Base-by-base conservation (phyloP, 176 grass and related monocot species). In the Guadua angustifolia region DNA sequence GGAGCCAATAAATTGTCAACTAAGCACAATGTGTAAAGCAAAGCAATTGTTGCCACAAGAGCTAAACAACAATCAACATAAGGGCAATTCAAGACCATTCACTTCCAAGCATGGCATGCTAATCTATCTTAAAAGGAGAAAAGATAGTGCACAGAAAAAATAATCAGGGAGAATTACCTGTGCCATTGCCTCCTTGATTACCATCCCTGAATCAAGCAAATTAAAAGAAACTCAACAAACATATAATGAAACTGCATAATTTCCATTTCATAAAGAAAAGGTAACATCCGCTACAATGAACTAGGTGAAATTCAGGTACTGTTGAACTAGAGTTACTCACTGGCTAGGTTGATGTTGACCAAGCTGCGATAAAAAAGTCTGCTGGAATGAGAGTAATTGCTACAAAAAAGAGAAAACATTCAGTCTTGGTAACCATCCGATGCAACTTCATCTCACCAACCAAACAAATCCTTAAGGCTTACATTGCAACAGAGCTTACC, bases 311-410 rank as follows among this genome's bases (percentile, higher is more conserved):
- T 51, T 57, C n/a, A 61, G 40, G 71, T 63, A 62, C 9, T 85
- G 49, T 47, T 74, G 59, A 85, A 75, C 50, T 53, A 61, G 39
- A 88, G 69, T 66, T 73, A 92, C 97, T 99, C 78, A 99, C 96
- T 76, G 86, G 83, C 46, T 92, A 69, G 97, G 56, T 83, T 88
- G 93, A 25, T 80, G 73, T 53, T 79, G 93, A 67, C 93, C 88
- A 83, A 94, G 83, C 66, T 92, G 93, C 21, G 91, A 84, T 55
- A 86, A 90, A 32, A 94, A 60, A 77, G 86, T 86, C 74, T 92
- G 97, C 81, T 95, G 93, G 74, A 96, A 94, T 42, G 91, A 87
- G 77, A 99, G 79, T 69, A 99, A 73, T 96, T 96, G 93, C 97
- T 99, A 82, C 57, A 67, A 19, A 74, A 55, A 66, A 22, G 39